These are phyloP conservation scores for Stephania yunnanensis DNA, from an alignment of 164 flowering plant species.

Conservation along the genomic window DNA sequence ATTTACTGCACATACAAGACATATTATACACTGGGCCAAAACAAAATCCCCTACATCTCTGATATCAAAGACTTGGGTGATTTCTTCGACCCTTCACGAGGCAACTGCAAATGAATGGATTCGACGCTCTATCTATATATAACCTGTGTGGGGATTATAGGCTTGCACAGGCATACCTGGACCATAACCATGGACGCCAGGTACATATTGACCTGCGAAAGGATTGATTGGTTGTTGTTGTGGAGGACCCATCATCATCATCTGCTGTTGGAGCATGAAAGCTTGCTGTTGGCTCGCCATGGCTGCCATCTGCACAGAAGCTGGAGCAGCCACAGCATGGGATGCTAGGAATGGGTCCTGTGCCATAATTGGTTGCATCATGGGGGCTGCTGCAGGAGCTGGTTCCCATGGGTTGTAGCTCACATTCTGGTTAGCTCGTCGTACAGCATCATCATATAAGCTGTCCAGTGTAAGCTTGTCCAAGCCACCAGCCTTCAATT, in stretches of 20 bases:
- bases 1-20: constrained; percentile 29
- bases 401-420: constrained; percentile 88
- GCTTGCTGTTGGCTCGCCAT: constrained; percentile 70
- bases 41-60: background rate
- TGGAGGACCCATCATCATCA: constrained; percentile 50
- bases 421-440: constrained; percentile 50
- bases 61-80: background rate
- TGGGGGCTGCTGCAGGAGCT: constrained; percentile 30
- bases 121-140: constrained; percentile 27
- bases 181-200: constrained; percentile 39
- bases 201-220: constrained; percentile 45
- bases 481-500: constrained; percentile 69
- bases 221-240: constrained; percentile 50
- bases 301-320: constrained; percentile 58
- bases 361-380: constrained; percentile 38
- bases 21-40: constrained; percentile 36
- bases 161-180: constrained; percentile 57
- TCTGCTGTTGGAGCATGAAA: constrained; percentile 50
- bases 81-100: background rate
- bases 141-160: constrained; percentile 58
- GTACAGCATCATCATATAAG: constrained; percentile 73
- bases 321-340: constrained; percentile 45
- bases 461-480: constrained; percentile 79
- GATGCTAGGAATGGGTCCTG: constrained; percentile 76
- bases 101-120: background rate